Conservation (phyloP, 352 stramenopile species). For the Thalassiosira ordinaria region DNA sequence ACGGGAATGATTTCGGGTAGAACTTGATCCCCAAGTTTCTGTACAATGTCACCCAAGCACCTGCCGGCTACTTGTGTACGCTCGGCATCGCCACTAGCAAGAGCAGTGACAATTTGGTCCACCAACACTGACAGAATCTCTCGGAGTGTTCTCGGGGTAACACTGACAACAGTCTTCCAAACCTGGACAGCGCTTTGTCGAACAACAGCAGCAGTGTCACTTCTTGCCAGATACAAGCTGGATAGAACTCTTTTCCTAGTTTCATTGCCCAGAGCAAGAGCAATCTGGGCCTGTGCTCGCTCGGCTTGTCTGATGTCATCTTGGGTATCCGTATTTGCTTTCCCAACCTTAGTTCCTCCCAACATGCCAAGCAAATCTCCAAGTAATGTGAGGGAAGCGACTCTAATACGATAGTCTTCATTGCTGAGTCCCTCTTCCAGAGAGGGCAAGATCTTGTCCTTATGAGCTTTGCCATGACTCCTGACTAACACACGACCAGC, state of each 20-base stretch:
- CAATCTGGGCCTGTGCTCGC: conserved; percentile 85
- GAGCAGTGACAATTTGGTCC: conserved; percentile 93
- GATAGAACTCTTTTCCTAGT: conserved; percentile 95
- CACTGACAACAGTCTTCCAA: conserved; percentile 99
- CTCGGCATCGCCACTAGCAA: conserved; percentile 88
- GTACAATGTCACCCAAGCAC: conserved; percentile 98
- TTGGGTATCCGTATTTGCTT: conserved; percentile 88
- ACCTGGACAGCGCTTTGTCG: conserved; percentile 96
- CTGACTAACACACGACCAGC: conserved; percentile 98
- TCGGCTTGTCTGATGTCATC: conserved; percentile 86
- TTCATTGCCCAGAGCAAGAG: conserved; percentile 90
- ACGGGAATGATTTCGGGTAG: conserved; percentile 98
- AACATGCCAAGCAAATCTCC: conserved; percentile 96
- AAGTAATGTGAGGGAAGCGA: conserved; percentile 96
- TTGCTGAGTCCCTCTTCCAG: conserved; percentile 96
- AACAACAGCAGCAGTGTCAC: conserved; percentile 95
- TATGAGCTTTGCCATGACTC: conserved; percentile 95
- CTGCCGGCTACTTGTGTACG: conserved; percentile 85
- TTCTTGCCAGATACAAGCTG: conserved; percentile 98
- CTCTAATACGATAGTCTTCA: conserved; percentile 97
- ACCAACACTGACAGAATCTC: conserved; percentile 98
- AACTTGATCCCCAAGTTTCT: conserved; percentile 98
- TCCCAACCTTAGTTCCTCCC: conserved; percentile 94
- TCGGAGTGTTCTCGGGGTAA: conserved; percentile 94
- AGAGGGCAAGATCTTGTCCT: conserved; percentile 96